These are phyloP conservation scores for Citrus sinensis DNA, from an alignment of 345 rosid genomes.

Conservation along the genomic window DNA sequence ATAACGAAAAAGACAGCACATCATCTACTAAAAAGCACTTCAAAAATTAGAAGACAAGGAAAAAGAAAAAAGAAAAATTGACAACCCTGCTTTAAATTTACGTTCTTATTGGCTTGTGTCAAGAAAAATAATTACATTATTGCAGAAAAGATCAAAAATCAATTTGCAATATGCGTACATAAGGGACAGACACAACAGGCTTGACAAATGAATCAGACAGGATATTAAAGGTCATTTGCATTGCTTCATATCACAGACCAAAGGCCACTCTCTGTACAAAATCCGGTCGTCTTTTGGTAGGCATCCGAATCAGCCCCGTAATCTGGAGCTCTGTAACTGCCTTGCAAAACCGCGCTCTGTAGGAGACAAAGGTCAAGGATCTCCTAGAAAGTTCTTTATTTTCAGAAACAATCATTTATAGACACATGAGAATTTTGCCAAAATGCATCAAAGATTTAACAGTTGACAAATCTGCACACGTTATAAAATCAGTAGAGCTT, in stretches of 20 bases:
- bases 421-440: not conserved
- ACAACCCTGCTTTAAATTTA: not conserved
- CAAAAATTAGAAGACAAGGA: no score
- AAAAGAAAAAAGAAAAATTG: no score
- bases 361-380: conserved; percentile 41
- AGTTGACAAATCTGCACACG: not conserved
- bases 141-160: not conserved
- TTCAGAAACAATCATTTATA: no score
- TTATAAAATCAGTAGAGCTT: not conserved
- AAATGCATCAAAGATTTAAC: not conserved
- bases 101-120: not conserved
- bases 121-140: not conserved
- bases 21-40: not conserved
- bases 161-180: not conserved
- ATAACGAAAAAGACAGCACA: not conserved
- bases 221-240: not conserved
- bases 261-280: conserved; percentile 88
- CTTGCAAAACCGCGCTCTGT: conserved; percentile 85
- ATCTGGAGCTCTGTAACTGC: conserved; percentile 88
- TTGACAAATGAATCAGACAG: not conserved
- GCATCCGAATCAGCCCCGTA: conserved; percentile 86
- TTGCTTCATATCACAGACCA: conserved; percentile 37
- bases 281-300: conserved; percentile 80
- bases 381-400: not conserved
- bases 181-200: not conserved